A percentile compares a stretch with the other conserved stretches of the same genome.
Conservation (phyloP, 495 filamentous ascomycete genomes). For the Darksidea phi region DNA sequence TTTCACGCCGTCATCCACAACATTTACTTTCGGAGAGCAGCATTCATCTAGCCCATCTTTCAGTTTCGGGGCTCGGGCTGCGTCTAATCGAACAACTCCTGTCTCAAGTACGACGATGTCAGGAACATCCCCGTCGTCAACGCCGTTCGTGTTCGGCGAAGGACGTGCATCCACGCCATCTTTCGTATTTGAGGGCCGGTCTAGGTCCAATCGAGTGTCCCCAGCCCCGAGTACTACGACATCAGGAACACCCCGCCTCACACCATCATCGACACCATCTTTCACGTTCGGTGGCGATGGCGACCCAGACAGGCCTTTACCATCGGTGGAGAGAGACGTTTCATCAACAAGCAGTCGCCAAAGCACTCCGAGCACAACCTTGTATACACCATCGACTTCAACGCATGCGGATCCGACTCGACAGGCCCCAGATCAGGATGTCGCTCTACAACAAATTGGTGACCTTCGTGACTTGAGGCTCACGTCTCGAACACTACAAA, state of each 20-base stretch:
- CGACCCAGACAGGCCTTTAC: slow-evolving; percentile 21
- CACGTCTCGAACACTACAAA: background rate
- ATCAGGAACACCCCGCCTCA: background rate
- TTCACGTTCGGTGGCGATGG: slow-evolving; percentile 2
- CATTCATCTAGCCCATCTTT: background rate
- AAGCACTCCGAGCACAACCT: background rate
- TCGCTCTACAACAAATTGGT: background rate
- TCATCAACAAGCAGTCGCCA: background rate
- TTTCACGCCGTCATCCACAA: background rate
- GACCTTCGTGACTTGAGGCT: slow-evolving; percentile 12
- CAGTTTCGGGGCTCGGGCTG: background rate
- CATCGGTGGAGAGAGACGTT: slow-evolving; percentile 15
- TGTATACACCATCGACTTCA: slow-evolving; percentile 6
- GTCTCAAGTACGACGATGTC: background rate
- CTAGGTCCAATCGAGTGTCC: background rate
- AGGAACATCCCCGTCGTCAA: background rate
- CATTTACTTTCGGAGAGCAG: background rate
- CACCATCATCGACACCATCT: slow-evolving; percentile 16
- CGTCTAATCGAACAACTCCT: background rate
- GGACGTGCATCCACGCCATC: background rate
- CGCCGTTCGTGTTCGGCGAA: slow-evolving; percentile 2
- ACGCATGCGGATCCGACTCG: background rate
- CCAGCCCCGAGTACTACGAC: background rate
- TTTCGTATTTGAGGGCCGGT: background rate
- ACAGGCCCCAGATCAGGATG: too few species aligned